Conservation (phyloP, 345 rosid species). For the Salix brachista region DNA sequence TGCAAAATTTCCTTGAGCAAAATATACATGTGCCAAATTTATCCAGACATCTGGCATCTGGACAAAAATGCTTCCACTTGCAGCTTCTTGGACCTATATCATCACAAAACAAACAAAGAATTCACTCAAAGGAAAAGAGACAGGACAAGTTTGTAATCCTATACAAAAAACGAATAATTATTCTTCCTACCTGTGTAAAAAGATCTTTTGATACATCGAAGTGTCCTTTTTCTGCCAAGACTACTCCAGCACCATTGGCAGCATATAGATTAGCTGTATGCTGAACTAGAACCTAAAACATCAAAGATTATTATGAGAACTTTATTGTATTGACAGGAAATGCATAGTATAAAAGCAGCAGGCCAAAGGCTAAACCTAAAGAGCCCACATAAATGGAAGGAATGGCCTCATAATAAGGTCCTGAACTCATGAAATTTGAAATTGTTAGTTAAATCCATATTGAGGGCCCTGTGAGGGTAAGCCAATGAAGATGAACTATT, state of each 20-base stretch:
- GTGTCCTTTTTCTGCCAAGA: constrained; percentile 95
- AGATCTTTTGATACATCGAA: constrained; percentile 95
- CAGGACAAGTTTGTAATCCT: neutral
- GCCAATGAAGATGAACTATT: too few relatives aligned
- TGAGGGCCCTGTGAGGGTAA: too few relatives aligned
- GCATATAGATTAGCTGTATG: constrained; percentile 88
- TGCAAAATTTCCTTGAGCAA: constrained; percentile 93
- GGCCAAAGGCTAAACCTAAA: neutral
- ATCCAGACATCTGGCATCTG: constrained; percentile 99
- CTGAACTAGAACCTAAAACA: constrained; percentile 74
- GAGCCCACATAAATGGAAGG: neutral
- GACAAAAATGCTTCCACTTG: constrained; percentile 90
- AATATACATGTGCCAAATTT: constrained; percentile 94
- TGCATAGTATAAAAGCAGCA: neutral
- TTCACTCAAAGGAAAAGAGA: constrained; percentile 7
- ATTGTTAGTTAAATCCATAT: too few relatives aligned
- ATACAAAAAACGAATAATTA: constrained; percentile 1
- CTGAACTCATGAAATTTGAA: too few relatives aligned
- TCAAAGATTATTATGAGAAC: constrained; percentile 1
- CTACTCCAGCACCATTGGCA: constrained; percentile 94
- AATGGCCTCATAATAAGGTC: neutral
- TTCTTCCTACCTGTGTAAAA: constrained; percentile 66
- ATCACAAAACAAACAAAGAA: constrained; percentile 10
- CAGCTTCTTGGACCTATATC: constrained; percentile 92
- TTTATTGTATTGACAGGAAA: neutral